A percentile compares a stretch with the other conserved stretches of the same genome.
Conservation (phyloP, 2,329 filamentous ascomycete genomes). For the Talaromyces piceae region DNA sequence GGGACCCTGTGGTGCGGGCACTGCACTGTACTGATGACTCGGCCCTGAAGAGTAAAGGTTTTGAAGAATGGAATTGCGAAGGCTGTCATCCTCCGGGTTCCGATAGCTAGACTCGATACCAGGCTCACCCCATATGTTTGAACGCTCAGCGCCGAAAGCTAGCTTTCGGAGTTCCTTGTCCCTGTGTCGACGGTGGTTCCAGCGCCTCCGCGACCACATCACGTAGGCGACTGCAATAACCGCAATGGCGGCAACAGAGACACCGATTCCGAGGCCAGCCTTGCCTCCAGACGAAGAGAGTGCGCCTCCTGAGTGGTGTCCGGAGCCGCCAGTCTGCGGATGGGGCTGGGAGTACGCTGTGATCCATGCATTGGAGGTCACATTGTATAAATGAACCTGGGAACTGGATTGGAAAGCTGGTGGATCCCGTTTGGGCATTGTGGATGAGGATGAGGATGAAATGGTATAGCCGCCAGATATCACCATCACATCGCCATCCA, state of each 20-base stretch:
- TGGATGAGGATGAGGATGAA: conserved; percentile 25
- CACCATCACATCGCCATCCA: conserved; percentile 56
- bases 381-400: conserved; percentile 53
- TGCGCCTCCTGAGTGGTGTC: conserved; percentile 14
- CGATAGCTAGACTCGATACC: conserved; percentile 31
- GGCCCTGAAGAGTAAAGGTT: conserved; percentile 6
- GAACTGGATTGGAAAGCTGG: conserved; percentile 30
- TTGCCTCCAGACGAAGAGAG: conserved; percentile 34
- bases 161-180: conserved; percentile 50
- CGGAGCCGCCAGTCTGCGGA: conserved; percentile 11
- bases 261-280: conserved; percentile 56
- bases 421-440: conserved; percentile 29
- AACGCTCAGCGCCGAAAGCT: conserved; percentile 44
- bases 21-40: conserved; percentile 10
- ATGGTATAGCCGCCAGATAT: conserved; percentile 53
- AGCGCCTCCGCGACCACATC: conserved; percentile 45
- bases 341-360: conserved; percentile 48
- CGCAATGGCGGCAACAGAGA: conserved; percentile 56
- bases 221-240: conserved; percentile 42
- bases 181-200: conserved; percentile 33
- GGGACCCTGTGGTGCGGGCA: conserved; percentile 20
- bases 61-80: conserved; percentile 8
- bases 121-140: conserved; percentile 36
- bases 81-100: conserved; percentile 16
- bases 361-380: conserved; percentile 53